Conservation (phyloP, 2,329 filamentous ascomycete species). For the Cladophialophora immunda region DNA sequence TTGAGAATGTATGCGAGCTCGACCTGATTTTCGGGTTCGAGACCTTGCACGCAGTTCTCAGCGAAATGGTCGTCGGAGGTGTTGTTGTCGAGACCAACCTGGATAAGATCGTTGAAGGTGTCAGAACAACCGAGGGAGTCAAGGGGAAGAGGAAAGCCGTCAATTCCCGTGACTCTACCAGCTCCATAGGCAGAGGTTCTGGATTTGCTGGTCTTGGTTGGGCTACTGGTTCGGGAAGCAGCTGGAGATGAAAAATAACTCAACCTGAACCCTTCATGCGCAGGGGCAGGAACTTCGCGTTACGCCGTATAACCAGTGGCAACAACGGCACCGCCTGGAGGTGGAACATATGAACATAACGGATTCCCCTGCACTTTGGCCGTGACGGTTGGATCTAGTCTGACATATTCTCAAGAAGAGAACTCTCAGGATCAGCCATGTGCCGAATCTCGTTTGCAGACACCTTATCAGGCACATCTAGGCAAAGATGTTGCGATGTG, state of each 20-base stretch:
- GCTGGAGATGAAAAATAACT: conserved; percentile 35
- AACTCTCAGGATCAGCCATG: neutral
- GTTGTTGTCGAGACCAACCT: conserved; percentile 57
- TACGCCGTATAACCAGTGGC: neutral
- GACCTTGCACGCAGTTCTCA: conserved; percentile 78
- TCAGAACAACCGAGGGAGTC: conserved; percentile 67
- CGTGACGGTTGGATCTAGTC: neutral
- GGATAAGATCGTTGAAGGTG: conserved; percentile 78
- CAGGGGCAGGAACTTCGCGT: neutral
- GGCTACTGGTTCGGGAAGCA: conserved; percentile 39
- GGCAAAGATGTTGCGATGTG: neutral
- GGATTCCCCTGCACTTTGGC: neutral
- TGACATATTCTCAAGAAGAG: neutral
- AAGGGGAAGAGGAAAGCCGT: conserved; percentile 54
- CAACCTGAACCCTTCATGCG: neutral
- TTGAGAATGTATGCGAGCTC: conserved; percentile 98
- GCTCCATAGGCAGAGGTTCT: conserved; percentile 36
- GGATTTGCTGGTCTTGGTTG: conserved; percentile 40
- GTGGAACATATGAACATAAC: neutral
- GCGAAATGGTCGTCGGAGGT: conserved; percentile 44
- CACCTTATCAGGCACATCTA: neutral
- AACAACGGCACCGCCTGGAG: neutral
- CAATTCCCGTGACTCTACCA: conserved; percentile 49
- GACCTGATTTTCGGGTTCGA: conserved; percentile 99
- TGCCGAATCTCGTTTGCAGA: neutral